Evolutionary conservation across 805 yeast species (phyloP).

Genomic region (Candida maris): DNA sequence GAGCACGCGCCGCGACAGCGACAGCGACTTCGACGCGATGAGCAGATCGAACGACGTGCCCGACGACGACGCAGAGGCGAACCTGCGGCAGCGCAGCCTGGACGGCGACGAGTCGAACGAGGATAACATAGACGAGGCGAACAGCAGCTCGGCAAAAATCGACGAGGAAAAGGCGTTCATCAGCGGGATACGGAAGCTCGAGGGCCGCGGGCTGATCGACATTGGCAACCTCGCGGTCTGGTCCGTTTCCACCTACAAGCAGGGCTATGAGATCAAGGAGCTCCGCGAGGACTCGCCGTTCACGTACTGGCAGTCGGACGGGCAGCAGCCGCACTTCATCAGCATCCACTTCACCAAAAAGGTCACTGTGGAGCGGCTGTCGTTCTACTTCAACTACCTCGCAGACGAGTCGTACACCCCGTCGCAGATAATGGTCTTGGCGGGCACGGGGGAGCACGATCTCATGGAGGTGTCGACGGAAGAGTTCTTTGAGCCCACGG

Average conservation of each 20-base stretch:
- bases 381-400: conserved; percentile 65
- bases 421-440: conserved; percentile 53
- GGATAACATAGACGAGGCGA: conserved; percentile 3
- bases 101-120: conserved; percentile 9
- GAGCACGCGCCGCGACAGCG: conserved; percentile 5
- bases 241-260: conserved; percentile 74
- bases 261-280: conserved; percentile 67
- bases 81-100: conserved; percentile 1
- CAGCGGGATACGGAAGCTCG: conserved; percentile 52
- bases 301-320: conserved; percentile 94
- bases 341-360: conserved; percentile 77
- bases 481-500: conserved; percentile 61
- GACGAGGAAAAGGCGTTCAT: conserved; percentile 21
- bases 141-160: conserved; percentile 10
- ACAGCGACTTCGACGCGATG: conserved; percentile 1
- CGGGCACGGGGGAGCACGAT: conserved; percentile 81
- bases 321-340: conserved; percentile 79
- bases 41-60: neutral
- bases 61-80: conserved; percentile 10
- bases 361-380: conserved; percentile 64
- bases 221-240: conserved; percentile 80
- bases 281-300: conserved; percentile 70
- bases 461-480: conserved; percentile 60
- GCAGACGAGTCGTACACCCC: conserved; percentile 95
- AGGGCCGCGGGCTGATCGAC: conserved; percentile 60